phyloP scores from a whole-genome alignment of 345 rosid species.

The Cardiospermum halicacabum region DNA sequence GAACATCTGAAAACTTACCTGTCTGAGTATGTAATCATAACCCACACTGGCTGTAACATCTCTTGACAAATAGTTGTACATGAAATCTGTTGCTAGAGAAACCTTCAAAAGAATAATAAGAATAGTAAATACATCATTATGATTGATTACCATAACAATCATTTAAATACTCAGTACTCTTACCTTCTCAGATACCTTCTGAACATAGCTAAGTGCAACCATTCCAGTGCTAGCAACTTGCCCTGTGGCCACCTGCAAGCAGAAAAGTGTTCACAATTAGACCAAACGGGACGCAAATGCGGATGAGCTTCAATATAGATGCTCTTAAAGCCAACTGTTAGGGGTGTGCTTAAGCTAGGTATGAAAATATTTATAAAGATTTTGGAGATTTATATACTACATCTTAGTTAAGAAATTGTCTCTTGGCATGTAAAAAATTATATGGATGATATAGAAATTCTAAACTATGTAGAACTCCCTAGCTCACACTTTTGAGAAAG shows the following conservation, averaged over 20 bases:
- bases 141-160: background rate
- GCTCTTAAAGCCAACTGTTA: background rate
- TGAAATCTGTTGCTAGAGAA: slow-evolving; percentile 78
- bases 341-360: too few relatives aligned
- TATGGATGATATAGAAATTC: too few relatives aligned
- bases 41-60: slow-evolving; percentile 90
- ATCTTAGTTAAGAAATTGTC: too few relatives aligned
- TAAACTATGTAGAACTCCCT: too few relatives aligned
- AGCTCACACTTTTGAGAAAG: too few relatives aligned
- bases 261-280: slow-evolving; percentile 5
- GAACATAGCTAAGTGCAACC: slow-evolving; percentile 84
- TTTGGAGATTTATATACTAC: too few relatives aligned
- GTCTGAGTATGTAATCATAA: slow-evolving; percentile 94
- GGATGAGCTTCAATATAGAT: background rate
- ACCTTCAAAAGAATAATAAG: slow-evolving; percentile 43
- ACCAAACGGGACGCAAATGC: background rate
- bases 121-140: slow-evolving; percentile 9
- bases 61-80: slow-evolving; percentile 83
- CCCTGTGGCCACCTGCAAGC: slow-evolving; percentile 74
- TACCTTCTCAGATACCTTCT: slow-evolving; percentile 97
- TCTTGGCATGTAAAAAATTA: too few relatives aligned
- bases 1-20: slow-evolving; percentile 43
- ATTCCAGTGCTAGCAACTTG: slow-evolving; percentile 97
- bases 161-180: background rate
- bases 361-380: too few relatives aligned